Base-by-base conservation (phyloP, 495 filamentous ascomycete species). In the Oidiodendron maius region DNA sequence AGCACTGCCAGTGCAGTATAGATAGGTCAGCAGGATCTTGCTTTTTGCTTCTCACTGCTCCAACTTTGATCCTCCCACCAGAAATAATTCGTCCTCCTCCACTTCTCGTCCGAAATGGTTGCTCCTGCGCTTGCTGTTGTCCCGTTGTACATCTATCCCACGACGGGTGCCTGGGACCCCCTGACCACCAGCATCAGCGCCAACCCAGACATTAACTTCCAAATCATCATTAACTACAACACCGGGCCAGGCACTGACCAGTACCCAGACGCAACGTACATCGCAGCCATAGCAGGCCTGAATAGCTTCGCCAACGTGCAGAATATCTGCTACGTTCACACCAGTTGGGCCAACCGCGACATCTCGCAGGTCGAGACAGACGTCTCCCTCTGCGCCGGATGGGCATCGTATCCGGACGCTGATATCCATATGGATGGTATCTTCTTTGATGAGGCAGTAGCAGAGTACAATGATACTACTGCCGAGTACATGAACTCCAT, bases 131-230 rank as follows among this genome's bases (percentile, higher is more conserved):
- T n/a, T n/a, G n/a, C 3, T 48, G 41, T 79, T 42, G 63, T 80
- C 18, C 76, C 76, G 43, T 69, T 80, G 30, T 80, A 80, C 62
- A 67, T 78, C 39, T 80, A 80, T 57, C 76, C 76, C 36, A 52
- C 61, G 16, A 61, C 69, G n/a, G 65, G 60, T 17, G 67, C 75
- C 22, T 80, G 76, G 76, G 53, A 63, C 52, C 72, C 74, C 28
- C 57, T 78, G 48, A 49, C 55, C 54, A 57, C 60, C 64, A 55
- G 52, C 2, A 47, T 55, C 17, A 13, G n/a, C 6, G 21, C 18
- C 21, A 13, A 77, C 53, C 71, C 74, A 13, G 32, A 65, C 43
- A 57, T 76, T 44, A 66, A 70, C 49, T 81, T 80, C 57, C 64
- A 69, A 6, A 65, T 79, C 30, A 65, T 81, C 47, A 64, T 80